Base-by-base conservation (phyloP, 2,329 filamentous ascomycete genomes). In the Zelopaecilomyces penicillatus region DNA sequence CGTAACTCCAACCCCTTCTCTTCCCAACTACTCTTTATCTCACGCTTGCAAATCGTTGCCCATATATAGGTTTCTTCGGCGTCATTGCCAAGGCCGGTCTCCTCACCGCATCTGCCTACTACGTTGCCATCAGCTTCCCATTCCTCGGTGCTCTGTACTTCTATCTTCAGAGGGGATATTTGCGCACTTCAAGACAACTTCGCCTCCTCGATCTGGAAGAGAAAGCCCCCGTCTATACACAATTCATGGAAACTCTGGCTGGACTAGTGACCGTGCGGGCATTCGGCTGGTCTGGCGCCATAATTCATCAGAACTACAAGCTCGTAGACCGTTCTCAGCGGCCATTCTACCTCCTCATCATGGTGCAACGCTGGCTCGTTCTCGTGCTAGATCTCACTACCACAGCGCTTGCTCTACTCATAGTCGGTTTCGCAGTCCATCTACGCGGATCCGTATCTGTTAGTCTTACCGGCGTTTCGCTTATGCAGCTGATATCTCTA, bases 341-440 rank as follows among this genome's bases (percentile, higher is more conserved):
- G 26, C 76, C 78, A 0, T 76, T 73, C 41, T 82, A 82, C 51
- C 64, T 80, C 0, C 64, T 81, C 5, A 73, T 68, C 45, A 70
- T 71, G 34, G 68, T 79, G 4, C 79, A 82, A 54, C 66, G 74
- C 32, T 82, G 78, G 77, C 61, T 79, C 0, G 67, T 63, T 0
- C 57, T 80, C 1, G 70, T 75, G 0, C 55, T 79, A 1, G 71
- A 76, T 45, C 55, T 77, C 29, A 62, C 72, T 1, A 70, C 74
- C 0, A 65, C 71, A 0, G 66, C 54, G 3, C 61, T 77, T 10
- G 71, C 73, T 1, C 61, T 71, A 1, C 52, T 74, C 5, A 53
- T 76, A 4, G 68, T 77, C 11, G 61, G 35, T 57, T 73, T 76
- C 7, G 67, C 71, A 2, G 65, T 74, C 11, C 44, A 54, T 35